Evolutionary conservation across 2,329 filamentous ascomycete species (phyloP).

Genomic region (Aspergillus sp.): DNA sequence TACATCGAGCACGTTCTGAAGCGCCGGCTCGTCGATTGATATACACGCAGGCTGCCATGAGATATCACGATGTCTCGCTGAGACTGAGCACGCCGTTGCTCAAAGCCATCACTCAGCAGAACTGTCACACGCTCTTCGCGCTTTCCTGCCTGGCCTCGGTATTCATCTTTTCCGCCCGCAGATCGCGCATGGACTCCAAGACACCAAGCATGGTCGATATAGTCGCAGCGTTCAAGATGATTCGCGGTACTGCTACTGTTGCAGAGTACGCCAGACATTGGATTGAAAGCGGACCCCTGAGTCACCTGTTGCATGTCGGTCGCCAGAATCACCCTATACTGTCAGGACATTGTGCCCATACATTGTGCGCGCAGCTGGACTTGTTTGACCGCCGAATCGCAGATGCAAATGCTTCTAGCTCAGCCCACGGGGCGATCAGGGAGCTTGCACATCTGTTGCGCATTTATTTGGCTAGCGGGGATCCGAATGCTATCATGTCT

Average conservation of each 20-base stretch:
- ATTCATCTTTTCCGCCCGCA: constrained; percentile 7
- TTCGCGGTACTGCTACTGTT: constrained; percentile 8
- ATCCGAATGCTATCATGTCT: constrained; percentile 4
- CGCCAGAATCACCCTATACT: background rate
- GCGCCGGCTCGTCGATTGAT: background rate
- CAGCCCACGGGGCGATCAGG: background rate
- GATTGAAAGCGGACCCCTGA: constrained; percentile 10
- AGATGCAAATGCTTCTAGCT: background rate
- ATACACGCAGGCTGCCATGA: constrained; percentile 9
- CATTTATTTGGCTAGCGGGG: background rate
- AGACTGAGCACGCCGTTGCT: constrained; percentile 9
- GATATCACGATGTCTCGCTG: constrained; percentile 8
- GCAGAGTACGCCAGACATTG: constrained; percentile 9
- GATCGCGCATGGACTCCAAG: background rate
- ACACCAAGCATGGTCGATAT: constrained; percentile 1
- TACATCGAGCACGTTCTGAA: constrained; percentile 5
- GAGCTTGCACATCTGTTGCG: background rate
- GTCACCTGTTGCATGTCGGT: background rate
- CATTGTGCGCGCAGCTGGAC: background rate
- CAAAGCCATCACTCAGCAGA: constrained; percentile 6
- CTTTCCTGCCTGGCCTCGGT: constrained; percentile 10
- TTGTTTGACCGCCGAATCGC: background rate
- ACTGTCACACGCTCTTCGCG: constrained; percentile 12
- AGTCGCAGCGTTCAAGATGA: constrained; percentile 9
- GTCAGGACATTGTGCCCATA: background rate